phyloP scores from a whole-genome alignment of 495 filamentous ascomycete species.

The Aspergillus kassunensis region DNA sequence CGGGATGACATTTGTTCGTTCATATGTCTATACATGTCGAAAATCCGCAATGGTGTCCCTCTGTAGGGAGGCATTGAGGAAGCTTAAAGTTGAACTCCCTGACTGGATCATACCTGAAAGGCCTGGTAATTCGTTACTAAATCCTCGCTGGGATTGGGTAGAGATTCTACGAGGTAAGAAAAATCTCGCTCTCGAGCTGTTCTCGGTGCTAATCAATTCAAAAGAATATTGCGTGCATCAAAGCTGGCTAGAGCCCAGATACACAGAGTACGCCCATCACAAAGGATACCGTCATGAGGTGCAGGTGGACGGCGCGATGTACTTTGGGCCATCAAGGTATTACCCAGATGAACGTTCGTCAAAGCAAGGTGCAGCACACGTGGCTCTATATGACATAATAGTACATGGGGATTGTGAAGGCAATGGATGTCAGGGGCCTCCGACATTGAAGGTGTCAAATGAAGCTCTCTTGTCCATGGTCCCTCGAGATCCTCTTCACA shows the following conservation, averaged over 20 bases:
- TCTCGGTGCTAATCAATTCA: neutral
- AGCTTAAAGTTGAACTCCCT: constrained; percentile 20
- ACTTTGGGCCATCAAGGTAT: constrained; percentile 14
- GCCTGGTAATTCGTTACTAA: constrained; percentile 14
- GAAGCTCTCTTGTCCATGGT: constrained; percentile 7
- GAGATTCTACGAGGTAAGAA: constrained; percentile 28
- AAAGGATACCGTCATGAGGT: constrained; percentile 25
- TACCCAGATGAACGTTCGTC: constrained; percentile 22
- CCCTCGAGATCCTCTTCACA: constrained; percentile 7
- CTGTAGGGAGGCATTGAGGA: constrained; percentile 25
- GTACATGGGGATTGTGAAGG: constrained; percentile 1
- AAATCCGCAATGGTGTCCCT: constrained; percentile 23
- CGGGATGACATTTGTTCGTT: constrained; percentile 26
- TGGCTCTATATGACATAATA: constrained; percentile 24
- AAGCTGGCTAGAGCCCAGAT: constrained; percentile 16
- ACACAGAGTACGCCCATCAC: constrained; percentile 16
- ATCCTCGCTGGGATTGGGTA: constrained; percentile 27
- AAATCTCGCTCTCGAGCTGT: neutral
- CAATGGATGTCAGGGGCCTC: neutral
- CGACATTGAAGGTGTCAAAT: constrained; percentile 1
- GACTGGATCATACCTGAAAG: constrained; percentile 28
- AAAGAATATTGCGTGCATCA: constrained; percentile 27
- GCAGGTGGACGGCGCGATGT: constrained; percentile 12
- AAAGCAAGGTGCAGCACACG: constrained; percentile 27
- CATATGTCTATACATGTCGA: neutral